Base-by-base conservation (phyloP, 1,284 basidiomycete species). In the Irpex lacteus region DNA sequence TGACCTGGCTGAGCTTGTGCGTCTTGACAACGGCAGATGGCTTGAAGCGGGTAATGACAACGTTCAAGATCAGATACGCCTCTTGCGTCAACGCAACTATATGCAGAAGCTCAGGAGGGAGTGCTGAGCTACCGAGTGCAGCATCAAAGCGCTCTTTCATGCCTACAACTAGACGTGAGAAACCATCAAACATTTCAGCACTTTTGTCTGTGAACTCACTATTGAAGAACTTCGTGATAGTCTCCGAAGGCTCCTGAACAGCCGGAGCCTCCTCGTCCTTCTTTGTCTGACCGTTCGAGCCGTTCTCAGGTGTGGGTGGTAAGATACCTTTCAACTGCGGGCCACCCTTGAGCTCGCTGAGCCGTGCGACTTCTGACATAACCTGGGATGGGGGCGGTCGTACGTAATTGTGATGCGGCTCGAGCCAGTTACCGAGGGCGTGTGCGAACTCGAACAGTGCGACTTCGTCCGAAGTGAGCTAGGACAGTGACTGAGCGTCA, bases 21-120 rank as follows among this genome's bases (percentile, higher is more conserved):
- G 84, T 79, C 72, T 91, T 93, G 55, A 90, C 83, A 36, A 90
- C 79, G 1, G 87, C 82, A 5, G 85, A 74, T 9, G 84, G 76
- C 72, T 90, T 92, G 80, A 92, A 93, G 8, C 91, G 85, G 58
- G 84, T 69, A 0, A 87, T 88, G 71, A 87, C 89, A 34, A 88
- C 77, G 11, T 79, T 75, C 64, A 93, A 82, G 8, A 93, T 74
- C 59, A 92, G 78, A 68, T 90, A 84, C 4, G 89, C 90, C 90
- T 95, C 93, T 73, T 94, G 91, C 0, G 85, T 83, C 56, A 94
- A 74, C 11, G 85, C 84, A 2, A 87, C 89, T 13, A 90, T 76
- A 68, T 94, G 91, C 18, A 94, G 78, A 13, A 85, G 70, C 68
- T 89, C 84, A 65, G 80, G 78, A 19, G 78, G 76, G n/a, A 82